These are phyloP conservation scores for Paramecium tetraurelia DNA, from an alignment of 73 alveolate genomes.

Conservation along the genomic window DNA sequence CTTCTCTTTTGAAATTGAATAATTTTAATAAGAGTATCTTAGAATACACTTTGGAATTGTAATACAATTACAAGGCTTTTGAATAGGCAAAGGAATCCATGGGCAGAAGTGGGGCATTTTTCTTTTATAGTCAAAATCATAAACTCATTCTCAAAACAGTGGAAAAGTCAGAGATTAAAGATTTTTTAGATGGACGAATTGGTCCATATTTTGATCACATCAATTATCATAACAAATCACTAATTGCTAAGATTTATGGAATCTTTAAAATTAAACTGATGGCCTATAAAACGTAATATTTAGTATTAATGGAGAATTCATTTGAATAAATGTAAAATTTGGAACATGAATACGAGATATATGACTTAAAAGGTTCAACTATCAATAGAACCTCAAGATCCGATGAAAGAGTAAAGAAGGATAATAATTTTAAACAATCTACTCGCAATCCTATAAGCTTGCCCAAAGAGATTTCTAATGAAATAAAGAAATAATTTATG, in stretches of 20 bases:
- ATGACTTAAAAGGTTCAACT: neutral
- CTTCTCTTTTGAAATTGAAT: neutral
- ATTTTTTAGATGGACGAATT: neutral
- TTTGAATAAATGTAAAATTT: neutral
- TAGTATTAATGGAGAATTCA: neutral
- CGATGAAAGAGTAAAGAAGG: neutral
- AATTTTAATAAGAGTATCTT: neutral
- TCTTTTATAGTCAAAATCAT: neutral
- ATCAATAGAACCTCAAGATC: neutral
- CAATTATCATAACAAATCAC: neutral
- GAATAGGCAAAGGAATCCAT: neutral
- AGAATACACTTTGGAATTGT: neutral
- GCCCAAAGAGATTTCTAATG: neutral
- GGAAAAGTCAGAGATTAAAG: neutral
- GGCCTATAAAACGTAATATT: neutral
- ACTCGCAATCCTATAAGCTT: neutral
- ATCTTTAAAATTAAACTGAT: neutral
- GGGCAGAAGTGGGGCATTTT: slow-evolving; percentile 43
- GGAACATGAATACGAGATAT: neutral
- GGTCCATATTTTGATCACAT: neutral
- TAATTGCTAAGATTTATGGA: neutral
- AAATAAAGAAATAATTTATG: neutral
- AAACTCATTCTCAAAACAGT: neutral
- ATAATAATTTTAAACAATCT: neutral
- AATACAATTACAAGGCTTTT: neutral